Evolutionary conservation across 2,329 filamentous ascomycete species (phyloP), one percentile per base, ranked within the genome.

Genomic region (Hymenoscyphus fraxineus): DNA sequence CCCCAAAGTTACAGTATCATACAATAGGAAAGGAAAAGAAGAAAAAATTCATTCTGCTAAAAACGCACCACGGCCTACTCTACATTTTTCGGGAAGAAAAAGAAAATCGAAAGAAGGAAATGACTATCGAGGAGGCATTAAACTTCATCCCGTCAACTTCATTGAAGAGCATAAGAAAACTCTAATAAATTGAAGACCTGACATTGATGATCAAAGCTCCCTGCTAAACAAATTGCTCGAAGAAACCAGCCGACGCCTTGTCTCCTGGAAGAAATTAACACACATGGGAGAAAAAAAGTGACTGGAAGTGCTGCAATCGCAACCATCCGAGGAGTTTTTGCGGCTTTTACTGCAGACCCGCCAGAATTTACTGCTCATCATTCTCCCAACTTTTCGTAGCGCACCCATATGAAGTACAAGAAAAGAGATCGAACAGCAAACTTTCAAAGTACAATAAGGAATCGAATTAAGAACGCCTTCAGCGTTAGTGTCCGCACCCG

Each of bases 401-500:
- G 44, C 44, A 47, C 13, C 27, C 54, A 32, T 57, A 31, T 35
- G 54, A 38, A 38, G 13, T 31, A 57, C 32, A 57, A 60, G 58
- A 51, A 27, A 47, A 51, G 27, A 22, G 16, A n/a, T n/a, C 58
- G 38, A 31, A 51, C 59, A 41, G 58, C 39, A 59, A 32, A 57
- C 38, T 62, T 60, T 65, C 56, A 62, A 58, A 65, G 57, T 62
- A 63, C 64, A 63, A 60, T 56, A 61, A n/a, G 63, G 41, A 59
- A 62, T 59, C 40, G 38, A 62, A 39, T 51, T 41, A 56, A 15
- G 22, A 19, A 40, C 15, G 22, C n/a, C 35, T 44, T 41, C 35
- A 39, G 59, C 35, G 60, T 31, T 51, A 19, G 19, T 40, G 40
- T 44, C 3, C 41, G 41, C 54, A 15, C 40, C 38, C 39, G 40